These are phyloP conservation scores for Starmerella scarabaei DNA, from an alignment of 805 yeast genomes.

Conservation along the genomic window DNA sequence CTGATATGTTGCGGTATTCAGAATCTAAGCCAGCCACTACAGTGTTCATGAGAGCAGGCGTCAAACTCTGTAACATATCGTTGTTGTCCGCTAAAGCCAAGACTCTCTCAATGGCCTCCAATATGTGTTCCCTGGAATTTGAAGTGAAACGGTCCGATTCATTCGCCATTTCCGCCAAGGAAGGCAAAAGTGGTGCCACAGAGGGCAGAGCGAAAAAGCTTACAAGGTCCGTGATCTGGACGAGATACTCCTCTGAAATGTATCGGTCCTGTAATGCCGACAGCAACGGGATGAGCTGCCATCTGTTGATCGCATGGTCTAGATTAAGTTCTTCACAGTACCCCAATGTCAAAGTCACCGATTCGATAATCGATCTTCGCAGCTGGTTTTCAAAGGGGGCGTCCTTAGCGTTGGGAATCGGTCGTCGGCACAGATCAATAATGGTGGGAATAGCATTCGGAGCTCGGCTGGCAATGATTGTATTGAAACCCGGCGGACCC, in stretches of 20 bases:
- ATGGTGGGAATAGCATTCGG: slow-evolving; percentile 8
- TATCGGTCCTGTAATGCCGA: not conserved
- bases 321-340: not conserved
- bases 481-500: slow-evolving; percentile 1
- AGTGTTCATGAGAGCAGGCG: too few species aligned
- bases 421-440: slow-evolving; percentile 6
- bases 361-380: slow-evolving; percentile 2
- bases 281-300: slow-evolving; percentile 5
- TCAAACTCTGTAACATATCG: too few species aligned
- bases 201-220: not conserved
- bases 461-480: not conserved
- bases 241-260: not conserved
- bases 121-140: too few species aligned
- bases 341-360: slow-evolving; percentile 1
- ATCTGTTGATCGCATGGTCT: not conserved
- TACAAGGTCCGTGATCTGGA: not conserved
- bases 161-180: not conserved
- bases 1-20: too few species aligned
- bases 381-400: not conserved
- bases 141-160: too few species aligned
- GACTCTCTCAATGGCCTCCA: too few species aligned
- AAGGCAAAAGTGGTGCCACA: not conserved
- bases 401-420: not conserved
- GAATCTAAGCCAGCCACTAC: too few species aligned
- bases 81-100: too few species aligned